Conservation (phyloP, 345 rosid genomes). For the Mangifera indica region DNA sequence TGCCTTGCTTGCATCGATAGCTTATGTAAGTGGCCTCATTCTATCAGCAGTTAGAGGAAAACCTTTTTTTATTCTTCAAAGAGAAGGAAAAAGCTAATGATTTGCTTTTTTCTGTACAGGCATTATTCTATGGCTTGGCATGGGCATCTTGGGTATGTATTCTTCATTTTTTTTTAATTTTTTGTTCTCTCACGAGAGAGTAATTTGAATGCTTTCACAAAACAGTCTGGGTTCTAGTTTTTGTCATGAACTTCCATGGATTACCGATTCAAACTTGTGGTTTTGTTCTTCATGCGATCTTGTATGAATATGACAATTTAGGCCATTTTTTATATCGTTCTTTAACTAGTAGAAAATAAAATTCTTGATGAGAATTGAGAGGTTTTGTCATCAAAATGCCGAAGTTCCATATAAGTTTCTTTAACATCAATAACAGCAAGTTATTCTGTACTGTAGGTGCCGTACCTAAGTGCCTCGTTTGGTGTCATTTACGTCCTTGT, state of each 20-base stretch:
- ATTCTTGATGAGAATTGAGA: too few species aligned
- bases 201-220: neutral
- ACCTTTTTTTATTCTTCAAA: too few species aligned
- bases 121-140: slow-evolving; percentile 48
- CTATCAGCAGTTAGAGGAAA: neutral
- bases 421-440: neutral
- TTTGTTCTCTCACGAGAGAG: neutral
- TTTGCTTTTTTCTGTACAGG: slow-evolving; percentile 34
- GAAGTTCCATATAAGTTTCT: neutral
- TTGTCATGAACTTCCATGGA: too few species aligned
- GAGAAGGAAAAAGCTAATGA: neutral
- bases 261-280: too few species aligned
- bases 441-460: slow-evolving; percentile 36
- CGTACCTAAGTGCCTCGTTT: slow-evolving; percentile 52
- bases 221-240: too few species aligned
- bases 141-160: slow-evolving; percentile 61
- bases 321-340: neutral
- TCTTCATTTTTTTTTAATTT: neutral
- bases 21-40: slow-evolving; percentile 41
- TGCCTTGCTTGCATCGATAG: slow-evolving; percentile 51
- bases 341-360: neutral
- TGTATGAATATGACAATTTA: neutral
- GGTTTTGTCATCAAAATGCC: neutral
- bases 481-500: slow-evolving; percentile 50
- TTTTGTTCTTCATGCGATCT: too few species aligned